These are phyloP conservation scores for Avena eriantha DNA, from an alignment of 176 grass and related monocot species.

Conservation along the genomic window DNA sequence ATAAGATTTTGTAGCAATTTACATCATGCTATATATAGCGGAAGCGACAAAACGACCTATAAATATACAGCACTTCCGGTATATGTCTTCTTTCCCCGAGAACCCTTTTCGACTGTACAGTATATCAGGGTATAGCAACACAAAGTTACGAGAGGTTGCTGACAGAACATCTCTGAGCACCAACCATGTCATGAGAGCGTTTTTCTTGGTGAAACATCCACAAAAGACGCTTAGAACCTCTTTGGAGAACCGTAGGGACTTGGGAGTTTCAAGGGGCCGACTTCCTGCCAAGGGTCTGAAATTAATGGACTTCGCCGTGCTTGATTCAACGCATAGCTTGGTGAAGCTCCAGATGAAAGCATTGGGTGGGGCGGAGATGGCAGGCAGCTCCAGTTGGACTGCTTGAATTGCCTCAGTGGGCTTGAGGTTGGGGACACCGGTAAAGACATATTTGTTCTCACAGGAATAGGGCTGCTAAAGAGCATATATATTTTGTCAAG, in stretches of 20 bases:
- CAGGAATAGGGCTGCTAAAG: slow-evolving; percentile 49
- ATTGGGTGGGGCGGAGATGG: slow-evolving; percentile 78
- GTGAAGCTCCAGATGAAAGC: slow-evolving; percentile 41
- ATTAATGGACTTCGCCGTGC: slow-evolving; percentile 42
- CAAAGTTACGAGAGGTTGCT: neutral
- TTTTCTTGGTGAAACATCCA: neutral
- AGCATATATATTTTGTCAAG: slow-evolving; percentile 32
- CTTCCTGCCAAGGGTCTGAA: slow-evolving; percentile 63
- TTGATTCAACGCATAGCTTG: slow-evolving; percentile 51
- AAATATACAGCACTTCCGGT: slow-evolving; percentile 47
- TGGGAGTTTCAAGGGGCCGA: slow-evolving; percentile 49
- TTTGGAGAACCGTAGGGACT: slow-evolving; percentile 73
- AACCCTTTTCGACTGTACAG: slow-evolving; percentile 38
- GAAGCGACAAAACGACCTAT: slow-evolving; percentile 12
- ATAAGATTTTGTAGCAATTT: slow-evolving; percentile 37
- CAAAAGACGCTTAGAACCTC: slow-evolving; percentile 51
- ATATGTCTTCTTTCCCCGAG: slow-evolving; percentile 7
- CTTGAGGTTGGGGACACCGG: slow-evolving; percentile 88
- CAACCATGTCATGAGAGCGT: neutral
- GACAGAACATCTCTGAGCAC: slow-evolving; percentile 23
- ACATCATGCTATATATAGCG: slow-evolving; percentile 24
- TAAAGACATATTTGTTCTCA: slow-evolving; percentile 75
- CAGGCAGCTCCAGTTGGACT: slow-evolving; percentile 73
- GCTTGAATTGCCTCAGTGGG: slow-evolving; percentile 72
- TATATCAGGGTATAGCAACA: slow-evolving; percentile 22